A percentile compares a stretch with the other conserved stretches of the same genome.
Evolutionary conservation across 2,329 filamentous ascomycete species (phyloP).

Genomic region (Penicillium concentricum): DNA sequence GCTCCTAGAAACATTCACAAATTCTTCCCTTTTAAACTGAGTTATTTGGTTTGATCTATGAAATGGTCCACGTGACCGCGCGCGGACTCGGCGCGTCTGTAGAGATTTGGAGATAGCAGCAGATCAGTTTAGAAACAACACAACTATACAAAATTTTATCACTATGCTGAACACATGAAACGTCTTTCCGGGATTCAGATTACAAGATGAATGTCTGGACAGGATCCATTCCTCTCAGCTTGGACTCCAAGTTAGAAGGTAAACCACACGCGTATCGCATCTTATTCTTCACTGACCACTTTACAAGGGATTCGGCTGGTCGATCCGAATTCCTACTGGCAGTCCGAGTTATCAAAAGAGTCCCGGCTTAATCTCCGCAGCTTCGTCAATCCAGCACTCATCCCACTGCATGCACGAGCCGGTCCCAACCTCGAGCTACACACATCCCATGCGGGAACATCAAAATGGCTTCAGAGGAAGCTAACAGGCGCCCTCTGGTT

Average conservation of each 20-base stretch:
- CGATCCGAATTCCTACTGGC: slow-evolving; percentile 33
- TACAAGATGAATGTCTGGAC: slow-evolving; percentile 41
- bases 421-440: slow-evolving; percentile 44
- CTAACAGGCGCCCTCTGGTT: slow-evolving; percentile 37
- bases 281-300: slow-evolving; percentile 13
- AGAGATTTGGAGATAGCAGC: slow-evolving; percentile 8
- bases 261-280: slow-evolving; percentile 13
- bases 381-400: slow-evolving; percentile 42
- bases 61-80: slow-evolving; percentile 19
- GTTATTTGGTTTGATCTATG: neutral
- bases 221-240: slow-evolving; percentile 31
- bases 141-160: neutral
- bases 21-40: neutral
- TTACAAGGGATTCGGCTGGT: slow-evolving; percentile 35
- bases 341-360: slow-evolving; percentile 35
- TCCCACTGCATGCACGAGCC: slow-evolving; percentile 42
- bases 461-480: slow-evolving; percentile 41
- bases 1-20: no score
- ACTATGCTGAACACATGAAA: slow-evolving; percentile 18
- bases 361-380: slow-evolving; percentile 33
- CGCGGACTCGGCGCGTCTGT: slow-evolving; percentile 18
- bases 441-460: slow-evolving; percentile 30
- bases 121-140: neutral
- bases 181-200: neutral
- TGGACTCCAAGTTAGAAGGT: slow-evolving; percentile 33